These are phyloP conservation scores for Darksidea phi DNA, from an alignment of 495 filamentous ascomycete genomes.

Conservation along the genomic window DNA sequence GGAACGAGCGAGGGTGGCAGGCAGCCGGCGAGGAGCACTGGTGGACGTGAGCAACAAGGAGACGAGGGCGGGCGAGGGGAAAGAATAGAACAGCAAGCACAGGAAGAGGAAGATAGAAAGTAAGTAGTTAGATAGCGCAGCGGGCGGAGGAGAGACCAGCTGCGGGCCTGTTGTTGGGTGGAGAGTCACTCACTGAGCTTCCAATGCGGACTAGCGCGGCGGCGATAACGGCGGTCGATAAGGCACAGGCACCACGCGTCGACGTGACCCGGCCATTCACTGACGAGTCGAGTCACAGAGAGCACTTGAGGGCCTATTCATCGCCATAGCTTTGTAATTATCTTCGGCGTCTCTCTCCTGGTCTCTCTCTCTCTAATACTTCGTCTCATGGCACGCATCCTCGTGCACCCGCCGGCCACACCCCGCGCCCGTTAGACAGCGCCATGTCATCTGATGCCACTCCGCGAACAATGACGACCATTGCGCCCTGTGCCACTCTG, in stretches of 20 bases:
- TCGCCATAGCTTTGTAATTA: too few relatives aligned
- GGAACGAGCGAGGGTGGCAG: constrained; percentile 8
- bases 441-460: constrained; percentile 9
- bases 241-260: background rate
- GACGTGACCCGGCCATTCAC: background rate
- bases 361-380: background rate
- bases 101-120: background rate
- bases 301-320: too few relatives aligned
- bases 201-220: too few relatives aligned
- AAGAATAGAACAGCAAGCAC: background rate
- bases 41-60: background rate
- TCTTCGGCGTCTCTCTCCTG: constrained; percentile 5
- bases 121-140: background rate
- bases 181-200: background rate
- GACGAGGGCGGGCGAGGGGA: background rate
- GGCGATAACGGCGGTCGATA: background rate
- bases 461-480: constrained; percentile 7
- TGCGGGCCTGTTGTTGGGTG: background rate
- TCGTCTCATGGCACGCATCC: background rate
- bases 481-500: constrained; percentile 19
- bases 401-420: background rate
- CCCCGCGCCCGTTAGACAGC: background rate
- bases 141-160: background rate
- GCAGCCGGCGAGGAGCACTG: background rate
- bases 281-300: too few relatives aligned